Evolutionary conservation across 192 early-diverging fungal species (phyloP).

Genomic region (Polychytrium aggregatum): DNA sequence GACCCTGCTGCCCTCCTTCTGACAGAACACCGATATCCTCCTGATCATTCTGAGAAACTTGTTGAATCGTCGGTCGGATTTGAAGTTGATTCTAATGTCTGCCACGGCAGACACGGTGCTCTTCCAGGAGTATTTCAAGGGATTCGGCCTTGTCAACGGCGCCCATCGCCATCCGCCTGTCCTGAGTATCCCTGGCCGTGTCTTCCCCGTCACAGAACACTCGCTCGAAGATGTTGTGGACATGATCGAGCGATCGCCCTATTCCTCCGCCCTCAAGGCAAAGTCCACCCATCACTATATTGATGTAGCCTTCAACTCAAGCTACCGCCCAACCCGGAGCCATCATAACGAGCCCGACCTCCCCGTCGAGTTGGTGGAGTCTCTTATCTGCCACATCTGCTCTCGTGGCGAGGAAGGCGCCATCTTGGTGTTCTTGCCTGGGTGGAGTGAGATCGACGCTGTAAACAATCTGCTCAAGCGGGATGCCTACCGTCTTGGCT

Average conservation of each 20-base stretch:
- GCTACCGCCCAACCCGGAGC: no score
- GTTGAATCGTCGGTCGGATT: slow-evolving; percentile 34
- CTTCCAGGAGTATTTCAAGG: slow-evolving; percentile 64
- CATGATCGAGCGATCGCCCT: background rate
- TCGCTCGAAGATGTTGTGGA: slow-evolving; percentile 53
- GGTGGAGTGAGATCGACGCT: slow-evolving; percentile 58
- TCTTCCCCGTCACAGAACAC: slow-evolving; percentile 37
- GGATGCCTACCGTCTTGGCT: slow-evolving; percentile 33
- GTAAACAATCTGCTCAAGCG: slow-evolving; percentile 39
- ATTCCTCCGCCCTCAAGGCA: slow-evolving; percentile 1
- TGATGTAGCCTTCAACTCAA: no score
- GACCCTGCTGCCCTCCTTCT: no score
- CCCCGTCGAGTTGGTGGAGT: slow-evolving; percentile 41
- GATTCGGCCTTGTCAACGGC: slow-evolving; percentile 14
- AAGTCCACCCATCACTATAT: no score
- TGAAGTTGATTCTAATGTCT: slow-evolving; percentile 82
- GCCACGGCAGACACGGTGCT: slow-evolving; percentile 74
- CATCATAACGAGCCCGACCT: slow-evolving; percentile 20
- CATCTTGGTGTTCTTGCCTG: slow-evolving; percentile 58
- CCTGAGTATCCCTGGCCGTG: slow-evolving; percentile 45
- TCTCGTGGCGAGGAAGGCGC: slow-evolving; percentile 41
- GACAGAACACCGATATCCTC: slow-evolving; percentile 76
- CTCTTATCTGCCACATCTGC: slow-evolving; percentile 43
- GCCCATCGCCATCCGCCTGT: slow-evolving; percentile 16
- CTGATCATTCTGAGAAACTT: slow-evolving; percentile 63